phyloP scores from a whole-genome alignment of 2,329 filamentous ascomycete species.

The Pseudogymnoascus sp. region DNA sequence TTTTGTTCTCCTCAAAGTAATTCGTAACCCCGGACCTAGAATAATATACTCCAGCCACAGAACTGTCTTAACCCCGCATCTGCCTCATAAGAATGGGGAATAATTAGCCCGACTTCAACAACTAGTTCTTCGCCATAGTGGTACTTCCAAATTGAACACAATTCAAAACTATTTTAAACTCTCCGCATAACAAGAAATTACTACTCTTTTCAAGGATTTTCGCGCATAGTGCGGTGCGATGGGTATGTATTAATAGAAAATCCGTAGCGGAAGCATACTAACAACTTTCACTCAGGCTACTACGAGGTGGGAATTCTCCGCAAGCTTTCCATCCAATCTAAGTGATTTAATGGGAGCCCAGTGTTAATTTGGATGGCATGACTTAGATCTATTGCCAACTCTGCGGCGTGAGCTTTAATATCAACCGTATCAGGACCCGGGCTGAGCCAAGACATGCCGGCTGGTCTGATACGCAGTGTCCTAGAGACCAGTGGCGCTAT shows the following conservation, averaged over 20 bases:
- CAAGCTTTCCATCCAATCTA: neutral
- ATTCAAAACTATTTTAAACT: neutral
- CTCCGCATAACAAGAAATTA: neutral
- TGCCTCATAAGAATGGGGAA: neutral
- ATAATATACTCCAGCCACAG: neutral
- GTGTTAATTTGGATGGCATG: neutral
- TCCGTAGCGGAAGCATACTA: neutral
- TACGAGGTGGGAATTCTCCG: neutral
- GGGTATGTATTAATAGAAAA: neutral
- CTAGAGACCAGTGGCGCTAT: neutral
- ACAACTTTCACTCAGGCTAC: neutral
- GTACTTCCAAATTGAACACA: neutral
- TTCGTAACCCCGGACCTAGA: no score
- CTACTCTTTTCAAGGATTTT: neutral
- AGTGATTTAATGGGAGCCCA: neutral
- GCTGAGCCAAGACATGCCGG: neutral
- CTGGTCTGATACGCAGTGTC: neutral
- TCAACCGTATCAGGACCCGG: neutral
- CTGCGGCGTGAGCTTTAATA: neutral
- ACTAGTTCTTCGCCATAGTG: neutral
- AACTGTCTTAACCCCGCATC: neutral
- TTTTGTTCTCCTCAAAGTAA: neutral
- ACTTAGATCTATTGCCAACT: neutral
- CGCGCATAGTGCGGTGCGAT: neutral
- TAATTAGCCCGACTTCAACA: neutral